A percentile compares a stretch with the other conserved stretches of the same genome.
Conservation (phyloP, 345 rosid genomes). For the thale cress (Arabidopsis thaliana) region TAIR10.1 NC_003076.8:6174501-6175000, state of each 20-base stretch:
- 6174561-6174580: constrained; percentile 40
- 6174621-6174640: constrained; percentile 74
- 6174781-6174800: constrained; percentile 56
- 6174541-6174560: constrained; percentile 34
- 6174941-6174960: constrained; percentile 16
- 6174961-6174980: constrained; percentile 38
- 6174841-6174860: constrained; percentile 11
- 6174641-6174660: constrained; percentile 49
- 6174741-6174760: constrained; percentile 48
- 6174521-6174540: constrained; percentile 67
- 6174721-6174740: constrained; percentile 32
- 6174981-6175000: constrained; percentile 44
- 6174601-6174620: constrained; percentile 86
- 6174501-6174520: constrained; percentile 45
- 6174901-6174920: constrained; percentile 7
- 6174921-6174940: neutral
- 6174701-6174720: constrained; percentile 36
- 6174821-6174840: constrained; percentile 31
- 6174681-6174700: constrained; percentile 39
- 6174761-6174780: constrained; percentile 51
- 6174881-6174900: neutral
- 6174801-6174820: constrained; percentile 52
- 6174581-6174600: constrained; percentile 61
- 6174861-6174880: neutral
- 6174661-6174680: constrained; percentile 48